Evolutionary conservation across 176 grass and related monocot genomes (phyloP).

Genomic region (Tillandsia leiboldiana): DNA sequence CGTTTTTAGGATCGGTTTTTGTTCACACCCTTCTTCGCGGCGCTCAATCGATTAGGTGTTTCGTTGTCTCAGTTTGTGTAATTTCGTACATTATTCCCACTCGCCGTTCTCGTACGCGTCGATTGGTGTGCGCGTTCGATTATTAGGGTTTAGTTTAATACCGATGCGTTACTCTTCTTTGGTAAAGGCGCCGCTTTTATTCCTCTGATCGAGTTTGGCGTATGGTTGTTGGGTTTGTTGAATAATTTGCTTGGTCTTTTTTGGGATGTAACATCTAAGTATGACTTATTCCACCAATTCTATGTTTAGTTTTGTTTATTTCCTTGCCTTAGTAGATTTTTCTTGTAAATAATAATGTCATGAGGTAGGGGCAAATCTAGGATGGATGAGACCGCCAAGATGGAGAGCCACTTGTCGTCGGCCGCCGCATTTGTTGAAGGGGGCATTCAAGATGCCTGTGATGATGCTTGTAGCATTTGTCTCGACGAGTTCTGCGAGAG

Average conservation of each 20-base stretch:
- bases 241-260: not conserved
- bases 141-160: not conserved
- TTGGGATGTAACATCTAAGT: not conserved
- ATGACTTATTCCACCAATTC: no score
- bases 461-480: constrained; percentile 92
- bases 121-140: not conserved
- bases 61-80: not conserved
- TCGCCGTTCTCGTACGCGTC: not conserved
- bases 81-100: not conserved
- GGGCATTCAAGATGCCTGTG: constrained; percentile 86
- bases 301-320: no score
- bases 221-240: not conserved
- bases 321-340: no score
- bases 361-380: not conserved
- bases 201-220: not conserved
- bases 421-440: constrained; percentile 82
- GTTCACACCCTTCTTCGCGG: not conserved
- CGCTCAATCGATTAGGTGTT: not conserved
- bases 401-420: constrained; percentile 61
- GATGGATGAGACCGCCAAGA: constrained; percentile 41
- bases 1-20: not conserved
- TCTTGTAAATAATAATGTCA: not conserved
- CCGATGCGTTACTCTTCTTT: not conserved
- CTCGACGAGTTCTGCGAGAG: constrained; percentile 74
- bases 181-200: not conserved